Percentiles rank a stretch among this genome's conserved stretches.
Conservation (phyloP, 768 basidiomycete genomes). For the Holtermanniella nyarrowii region DNA sequence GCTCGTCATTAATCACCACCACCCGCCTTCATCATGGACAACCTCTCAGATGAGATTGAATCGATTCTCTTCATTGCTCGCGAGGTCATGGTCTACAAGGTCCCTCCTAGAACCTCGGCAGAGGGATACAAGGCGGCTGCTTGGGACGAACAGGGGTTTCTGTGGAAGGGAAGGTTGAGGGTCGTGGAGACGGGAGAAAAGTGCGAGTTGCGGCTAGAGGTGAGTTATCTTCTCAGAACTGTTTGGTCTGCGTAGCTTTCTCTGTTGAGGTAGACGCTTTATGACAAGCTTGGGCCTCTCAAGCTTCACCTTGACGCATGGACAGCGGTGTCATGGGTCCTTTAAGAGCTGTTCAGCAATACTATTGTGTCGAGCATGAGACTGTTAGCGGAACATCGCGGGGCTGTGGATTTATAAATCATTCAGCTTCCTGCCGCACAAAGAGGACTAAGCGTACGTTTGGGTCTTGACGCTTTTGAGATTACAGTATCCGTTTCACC, state of each 20-base stretch:
- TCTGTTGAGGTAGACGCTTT: too few species aligned
- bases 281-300: too few species aligned
- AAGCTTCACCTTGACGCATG: neutral
- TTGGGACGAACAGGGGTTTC: constrained; percentile 76
- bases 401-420: too few species aligned
- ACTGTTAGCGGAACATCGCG: too few species aligned
- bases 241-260: too few species aligned
- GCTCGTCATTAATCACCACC: neutral
- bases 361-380: too few species aligned
- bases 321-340: too few species aligned
- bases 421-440: too few species aligned
- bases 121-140: constrained; percentile 86
- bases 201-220: constrained; percentile 69
- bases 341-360: too few species aligned
- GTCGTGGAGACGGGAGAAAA: constrained; percentile 66
- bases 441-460: too few species aligned
- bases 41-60: constrained; percentile 61
- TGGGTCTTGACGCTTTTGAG: too few species aligned
- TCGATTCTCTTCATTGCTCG: constrained; percentile 81
- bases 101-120: constrained; percentile 73
- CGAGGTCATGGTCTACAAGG: constrained; percentile 86
- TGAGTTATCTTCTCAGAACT: constrained; percentile 43
- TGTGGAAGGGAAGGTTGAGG: constrained; percentile 87
- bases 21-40: constrained; percentile 19
- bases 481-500: too few species aligned